phyloP scores from a whole-genome alignment of 2,329 filamentous ascomycete genomes.

The Acrocalymma vagum region DNA sequence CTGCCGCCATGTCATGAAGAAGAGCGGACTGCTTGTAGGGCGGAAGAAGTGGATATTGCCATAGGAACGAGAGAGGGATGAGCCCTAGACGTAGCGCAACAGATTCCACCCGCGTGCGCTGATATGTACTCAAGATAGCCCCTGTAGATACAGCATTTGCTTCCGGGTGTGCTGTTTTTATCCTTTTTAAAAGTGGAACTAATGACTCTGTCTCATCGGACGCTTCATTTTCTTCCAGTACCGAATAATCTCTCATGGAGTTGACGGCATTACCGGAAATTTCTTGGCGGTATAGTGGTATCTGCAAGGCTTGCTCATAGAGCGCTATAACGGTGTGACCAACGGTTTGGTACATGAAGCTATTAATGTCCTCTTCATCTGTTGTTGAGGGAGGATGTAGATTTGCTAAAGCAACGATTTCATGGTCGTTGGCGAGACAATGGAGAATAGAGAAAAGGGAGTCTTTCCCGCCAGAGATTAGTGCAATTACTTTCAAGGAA shows the following conservation, averaged over 20 bases:
- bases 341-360: slow-evolving; percentile 99
- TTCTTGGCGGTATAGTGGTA: slow-evolving; percentile 83
- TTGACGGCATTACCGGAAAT: slow-evolving; percentile 78
- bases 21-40: slow-evolving; percentile 61
- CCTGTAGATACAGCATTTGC: slow-evolving; percentile 89
- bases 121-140: slow-evolving; percentile 93
- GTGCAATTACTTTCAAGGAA: slow-evolving; percentile 74
- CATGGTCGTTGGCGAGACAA: slow-evolving; percentile 85
- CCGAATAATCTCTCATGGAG: slow-evolving; percentile 73
- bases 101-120: slow-evolving; percentile 93
- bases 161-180: slow-evolving; percentile 75
- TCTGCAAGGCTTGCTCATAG: slow-evolving; percentile 78
- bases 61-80: slow-evolving; percentile 84
- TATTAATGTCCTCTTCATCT: slow-evolving; percentile 76
- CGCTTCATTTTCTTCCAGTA: slow-evolving; percentile 23
- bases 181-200: slow-evolving; percentile 73
- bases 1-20: slow-evolving; percentile 80
- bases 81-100: slow-evolving; percentile 86
- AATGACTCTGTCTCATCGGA: slow-evolving; percentile 90
- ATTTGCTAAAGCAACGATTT: slow-evolving; percentile 88
- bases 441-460: slow-evolving; percentile 94
- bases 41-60: slow-evolving; percentile 85
- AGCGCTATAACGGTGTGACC: slow-evolving; percentile 87
- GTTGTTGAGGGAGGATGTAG: slow-evolving; percentile 67
- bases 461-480: slow-evolving; percentile 97